Percentiles rank a stretch among this genome's conserved stretches.
These are phyloP conservation scores for Nemania serpens DNA, from an alignment of 2,329 filamentous ascomycete species.

Conservation along the genomic window DNA sequence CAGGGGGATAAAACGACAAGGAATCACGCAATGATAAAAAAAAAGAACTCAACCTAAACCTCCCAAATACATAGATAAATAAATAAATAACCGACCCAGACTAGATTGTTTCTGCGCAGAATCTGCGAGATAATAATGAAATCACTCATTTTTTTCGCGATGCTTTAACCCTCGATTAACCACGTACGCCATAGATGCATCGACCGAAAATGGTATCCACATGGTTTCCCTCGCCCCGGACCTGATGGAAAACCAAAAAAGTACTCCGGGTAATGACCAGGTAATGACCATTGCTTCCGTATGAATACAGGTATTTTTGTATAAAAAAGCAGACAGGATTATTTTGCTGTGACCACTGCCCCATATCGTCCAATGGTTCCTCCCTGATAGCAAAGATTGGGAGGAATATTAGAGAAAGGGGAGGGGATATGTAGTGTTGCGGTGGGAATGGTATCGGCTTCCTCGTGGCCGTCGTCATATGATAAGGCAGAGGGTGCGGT, in stretches of 20 bases:
- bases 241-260: neutral
- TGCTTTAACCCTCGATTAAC: neutral
- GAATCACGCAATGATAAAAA: too few species aligned
- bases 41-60: too few species aligned
- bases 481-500: neutral
- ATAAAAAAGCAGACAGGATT: conserved; percentile 10
- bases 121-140: neutral
- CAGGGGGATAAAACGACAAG: too few species aligned
- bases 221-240: neutral
- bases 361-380: neutral
- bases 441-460: neutral
- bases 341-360: neutral
- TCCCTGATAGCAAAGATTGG: neutral
- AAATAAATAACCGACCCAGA: neutral
- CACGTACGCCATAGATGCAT: conserved; percentile 16
- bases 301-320: conserved; percentile 15
- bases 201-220: conserved; percentile 1
- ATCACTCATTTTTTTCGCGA: conserved; percentile 4
- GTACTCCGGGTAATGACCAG: conserved; percentile 5
- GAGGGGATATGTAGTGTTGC: neutral
- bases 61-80: too few species aligned
- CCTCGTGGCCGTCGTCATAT: conserved; percentile 11
- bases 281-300: conserved; percentile 1
- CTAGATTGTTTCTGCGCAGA: neutral
- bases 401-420: neutral